These are phyloP conservation scores for Gloeopeniophorella convolvens DNA, from an alignment of 768 basidiomycete genomes.

Conservation along the genomic window DNA sequence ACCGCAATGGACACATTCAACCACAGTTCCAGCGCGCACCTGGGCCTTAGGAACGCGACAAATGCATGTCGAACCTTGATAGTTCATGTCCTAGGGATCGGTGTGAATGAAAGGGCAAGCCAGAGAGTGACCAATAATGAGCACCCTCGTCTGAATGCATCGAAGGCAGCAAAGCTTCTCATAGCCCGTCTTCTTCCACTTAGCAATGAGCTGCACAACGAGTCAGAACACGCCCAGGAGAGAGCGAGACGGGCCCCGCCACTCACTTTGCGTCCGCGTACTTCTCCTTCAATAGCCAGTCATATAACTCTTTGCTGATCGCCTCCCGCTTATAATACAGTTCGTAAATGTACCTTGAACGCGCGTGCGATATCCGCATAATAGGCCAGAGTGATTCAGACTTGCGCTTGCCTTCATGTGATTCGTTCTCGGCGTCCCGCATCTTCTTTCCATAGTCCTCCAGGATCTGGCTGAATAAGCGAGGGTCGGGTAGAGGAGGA, in stretches of 20 bases:
- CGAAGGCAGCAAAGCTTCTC: constrained; percentile 96
- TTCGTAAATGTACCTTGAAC: constrained; percentile 96
- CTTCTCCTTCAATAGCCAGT: constrained; percentile 96
- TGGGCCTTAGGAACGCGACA: constrained; percentile 96
- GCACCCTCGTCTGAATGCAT: constrained; percentile 89
- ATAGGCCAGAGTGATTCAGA: constrained; percentile 94
- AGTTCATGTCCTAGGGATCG: constrained; percentile 86
- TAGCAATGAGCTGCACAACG: constrained; percentile 78
- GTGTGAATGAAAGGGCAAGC: not conserved
- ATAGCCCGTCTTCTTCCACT: constrained; percentile 99
- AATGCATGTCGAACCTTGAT: constrained; percentile 96
- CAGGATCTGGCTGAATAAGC: constrained; percentile 53
- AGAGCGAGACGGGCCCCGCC: not conserved
- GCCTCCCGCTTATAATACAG: constrained; percentile 98
- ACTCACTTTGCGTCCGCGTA: constrained; percentile 95
- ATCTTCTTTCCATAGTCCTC: constrained; percentile 99
- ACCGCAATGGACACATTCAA: constrained; percentile 98
- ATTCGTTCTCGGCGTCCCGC: constrained; percentile 98
- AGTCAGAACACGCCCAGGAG: not conserved
- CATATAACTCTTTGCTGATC: constrained; percentile 86
- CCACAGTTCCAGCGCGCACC: constrained; percentile 81
- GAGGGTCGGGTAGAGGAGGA: not conserved
- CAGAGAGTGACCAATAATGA: constrained; percentile 17
- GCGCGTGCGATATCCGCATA: constrained; percentile 95
- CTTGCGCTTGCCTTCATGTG: constrained; percentile 96